Evolutionary conservation across 345 rosid genomes (phyloP).

Genomic region (Brassica incana): DNA sequence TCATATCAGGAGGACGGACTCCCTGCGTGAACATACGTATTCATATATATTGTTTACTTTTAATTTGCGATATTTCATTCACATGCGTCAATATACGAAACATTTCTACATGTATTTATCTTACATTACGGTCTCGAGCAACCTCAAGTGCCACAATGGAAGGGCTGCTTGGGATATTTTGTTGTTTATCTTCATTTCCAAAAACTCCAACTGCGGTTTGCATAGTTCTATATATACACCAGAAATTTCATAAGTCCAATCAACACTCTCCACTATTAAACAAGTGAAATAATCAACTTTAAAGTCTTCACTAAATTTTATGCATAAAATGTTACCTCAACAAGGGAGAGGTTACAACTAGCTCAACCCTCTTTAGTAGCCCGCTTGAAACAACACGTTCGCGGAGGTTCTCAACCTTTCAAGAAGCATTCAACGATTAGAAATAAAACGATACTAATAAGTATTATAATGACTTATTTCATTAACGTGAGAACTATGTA

Average conservation of each 20-base stretch:
- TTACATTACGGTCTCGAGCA: slow-evolving; percentile 75
- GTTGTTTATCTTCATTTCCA: slow-evolving; percentile 41
- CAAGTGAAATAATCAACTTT: neutral
- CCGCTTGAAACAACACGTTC: slow-evolving; percentile 34
- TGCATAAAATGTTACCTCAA: slow-evolving; percentile 27
- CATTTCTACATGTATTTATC: slow-evolving; percentile 15
- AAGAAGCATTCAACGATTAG: neutral
- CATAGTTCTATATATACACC: slow-evolving; percentile 53
- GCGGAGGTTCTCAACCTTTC: slow-evolving; percentile 39
- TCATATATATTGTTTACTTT: neutral
- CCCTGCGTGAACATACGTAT: slow-evolving; percentile 47
- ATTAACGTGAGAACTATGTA: no score
- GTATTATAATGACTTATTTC: neutral
- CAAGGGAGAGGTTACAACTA: slow-evolving; percentile 44
- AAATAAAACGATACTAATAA: neutral
- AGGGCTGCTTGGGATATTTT: slow-evolving; percentile 42
- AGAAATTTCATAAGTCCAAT: neutral
- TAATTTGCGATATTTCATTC: neutral
- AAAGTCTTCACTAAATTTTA: neutral
- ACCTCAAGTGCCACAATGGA: slow-evolving; percentile 68
- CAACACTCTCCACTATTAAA: neutral
- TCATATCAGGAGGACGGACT: slow-evolving; percentile 71
- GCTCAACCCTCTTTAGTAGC: slow-evolving; percentile 33
- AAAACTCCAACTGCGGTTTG: slow-evolving; percentile 75
- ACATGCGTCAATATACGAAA: neutral